Percentiles rank a stretch among this genome's conserved stretches.
Evolutionary conservation across 495 filamentous ascomycete genomes (phyloP).

Genomic region (Aspergillus incahuasiensis): DNA sequence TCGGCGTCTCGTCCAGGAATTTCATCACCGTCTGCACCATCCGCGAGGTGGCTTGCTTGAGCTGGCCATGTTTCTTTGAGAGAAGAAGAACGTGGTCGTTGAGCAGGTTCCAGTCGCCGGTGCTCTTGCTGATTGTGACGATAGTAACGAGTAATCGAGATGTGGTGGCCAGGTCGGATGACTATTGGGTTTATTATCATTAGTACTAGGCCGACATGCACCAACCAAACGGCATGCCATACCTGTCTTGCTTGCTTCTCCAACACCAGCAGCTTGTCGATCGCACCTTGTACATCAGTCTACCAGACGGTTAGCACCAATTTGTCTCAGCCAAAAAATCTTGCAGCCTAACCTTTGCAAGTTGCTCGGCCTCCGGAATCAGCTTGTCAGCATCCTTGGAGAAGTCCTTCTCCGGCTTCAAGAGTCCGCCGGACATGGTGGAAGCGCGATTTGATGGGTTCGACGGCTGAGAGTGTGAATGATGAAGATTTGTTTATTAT

Average conservation of each 20-base stretch:
- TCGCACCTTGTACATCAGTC: constrained; percentile 75
- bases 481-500: neutral
- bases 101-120: constrained; percentile 84
- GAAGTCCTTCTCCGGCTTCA: constrained; percentile 73
- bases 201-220: neutral
- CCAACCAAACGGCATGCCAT: constrained; percentile 15
- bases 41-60: constrained; percentile 96
- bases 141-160: constrained; percentile 81
- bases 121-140: constrained; percentile 89
- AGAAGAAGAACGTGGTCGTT: constrained; percentile 94
- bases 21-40: constrained; percentile 97
- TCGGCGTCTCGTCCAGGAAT: constrained; percentile 79
- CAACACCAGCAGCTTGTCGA: constrained; percentile 84
- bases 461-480: neutral
- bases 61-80: constrained; percentile 99
- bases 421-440: constrained; percentile 57
- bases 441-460: constrained; percentile 20
- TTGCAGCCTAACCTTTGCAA: constrained; percentile 63
- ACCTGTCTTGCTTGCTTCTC: constrained; percentile 98
- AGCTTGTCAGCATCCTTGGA: constrained; percentile 88
- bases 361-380: constrained; percentile 80
- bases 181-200: constrained; percentile 43
- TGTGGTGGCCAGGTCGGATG: constrained; percentile 91
- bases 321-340: neutral
- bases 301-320: constrained; percentile 30